Evolutionary conservation across 1,284 basidiomycete species (phyloP).

Genomic region (Puccinia polysora): DNA sequence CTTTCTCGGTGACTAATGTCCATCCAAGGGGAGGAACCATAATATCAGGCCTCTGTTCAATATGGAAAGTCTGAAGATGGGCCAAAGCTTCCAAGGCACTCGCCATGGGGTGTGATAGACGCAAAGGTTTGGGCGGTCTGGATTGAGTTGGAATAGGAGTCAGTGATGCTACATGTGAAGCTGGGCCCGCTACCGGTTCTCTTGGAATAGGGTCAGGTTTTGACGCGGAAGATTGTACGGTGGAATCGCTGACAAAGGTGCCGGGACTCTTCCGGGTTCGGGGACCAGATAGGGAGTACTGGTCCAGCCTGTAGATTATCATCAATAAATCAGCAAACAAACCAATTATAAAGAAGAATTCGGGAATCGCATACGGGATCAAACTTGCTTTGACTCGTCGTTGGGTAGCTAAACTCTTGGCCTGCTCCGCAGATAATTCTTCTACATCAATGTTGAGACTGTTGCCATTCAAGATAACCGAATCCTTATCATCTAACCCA

Average conservation of each 20-base stretch:
- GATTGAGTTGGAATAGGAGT: slow-evolving; percentile 2
- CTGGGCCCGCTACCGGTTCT: background rate
- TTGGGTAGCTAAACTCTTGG: slow-evolving; percentile 72
- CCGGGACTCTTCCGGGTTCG: slow-evolving; percentile 32
- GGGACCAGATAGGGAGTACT: slow-evolving; percentile 40
- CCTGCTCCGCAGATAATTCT: slow-evolving; percentile 80
- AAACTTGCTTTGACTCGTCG: slow-evolving; percentile 81
- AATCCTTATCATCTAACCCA: slow-evolving; percentile 62
- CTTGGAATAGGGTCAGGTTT: background rate
- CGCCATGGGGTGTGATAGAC: slow-evolving; percentile 61
- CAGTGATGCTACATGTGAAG: slow-evolving; percentile 1
- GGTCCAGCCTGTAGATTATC: slow-evolving; percentile 33
- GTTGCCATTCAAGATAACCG: slow-evolving; percentile 84
- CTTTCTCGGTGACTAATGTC: slow-evolving; percentile 72
- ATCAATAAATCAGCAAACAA: slow-evolving; percentile 14
- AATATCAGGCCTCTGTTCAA: slow-evolving; percentile 57
- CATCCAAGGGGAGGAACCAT: slow-evolving; percentile 63
- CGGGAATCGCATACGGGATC: slow-evolving; percentile 65
- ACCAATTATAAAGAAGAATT: background rate
- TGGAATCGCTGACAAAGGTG: slow-evolving; percentile 16
- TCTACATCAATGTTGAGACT: slow-evolving; percentile 82
- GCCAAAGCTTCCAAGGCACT: slow-evolving; percentile 72
- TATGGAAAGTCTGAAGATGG: slow-evolving; percentile 71
- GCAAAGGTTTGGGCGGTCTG: background rate
- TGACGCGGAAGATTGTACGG: slow-evolving; percentile 12